Evolutionary conservation across 768 basidiomycete genomes (phyloP).

Genomic region (Boletus coccyginus): DNA sequence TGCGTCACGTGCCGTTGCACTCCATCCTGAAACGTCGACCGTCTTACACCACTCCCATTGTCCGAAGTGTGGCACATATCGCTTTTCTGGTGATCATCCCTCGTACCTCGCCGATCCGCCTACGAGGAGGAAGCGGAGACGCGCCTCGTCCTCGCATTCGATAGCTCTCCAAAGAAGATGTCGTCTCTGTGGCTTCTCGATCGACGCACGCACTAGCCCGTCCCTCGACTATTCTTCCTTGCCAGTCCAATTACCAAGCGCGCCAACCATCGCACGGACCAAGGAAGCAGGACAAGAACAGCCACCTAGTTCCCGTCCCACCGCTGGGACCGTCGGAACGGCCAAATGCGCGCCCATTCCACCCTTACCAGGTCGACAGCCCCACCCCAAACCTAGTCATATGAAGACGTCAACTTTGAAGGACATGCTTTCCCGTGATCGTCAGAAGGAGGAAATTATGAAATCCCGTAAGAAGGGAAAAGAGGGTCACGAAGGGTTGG

Average conservation of each 20-base stretch:
- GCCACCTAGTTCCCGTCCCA: background rate
- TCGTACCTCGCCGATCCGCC: slow-evolving; percentile 30
- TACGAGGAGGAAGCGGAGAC: slow-evolving; percentile 21
- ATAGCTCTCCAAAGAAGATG: slow-evolving; percentile 16
- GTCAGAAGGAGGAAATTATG: slow-evolving; percentile 38
- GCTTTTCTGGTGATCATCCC: slow-evolving; percentile 39
- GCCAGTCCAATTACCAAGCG: background rate
- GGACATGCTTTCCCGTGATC: slow-evolving; percentile 62
- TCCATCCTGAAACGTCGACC: slow-evolving; percentile 27
- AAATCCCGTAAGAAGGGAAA: slow-evolving; percentile 20
- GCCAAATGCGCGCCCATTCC: background rate
- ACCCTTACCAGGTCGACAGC: slow-evolving; percentile 21
- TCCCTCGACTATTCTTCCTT: background rate
- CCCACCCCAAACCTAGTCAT: slow-evolving; percentile 38
- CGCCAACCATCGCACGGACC: background rate
- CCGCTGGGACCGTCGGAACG: background rate
- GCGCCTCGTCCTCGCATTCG: background rate
- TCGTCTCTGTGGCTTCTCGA: slow-evolving; percentile 18
- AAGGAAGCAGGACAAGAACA: background rate
- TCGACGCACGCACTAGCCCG: background rate
- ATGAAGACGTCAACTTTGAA: slow-evolving; percentile 49
- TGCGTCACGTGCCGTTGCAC: slow-evolving; percentile 36
- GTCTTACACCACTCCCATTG: slow-evolving; percentile 38
- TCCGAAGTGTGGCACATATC: slow-evolving; percentile 50
- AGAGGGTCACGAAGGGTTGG: slow-evolving; percentile 40